These are phyloP conservation scores for Carex pumila DNA, from an alignment of 176 grass and related monocot genomes.

Conservation along the genomic window DNA sequence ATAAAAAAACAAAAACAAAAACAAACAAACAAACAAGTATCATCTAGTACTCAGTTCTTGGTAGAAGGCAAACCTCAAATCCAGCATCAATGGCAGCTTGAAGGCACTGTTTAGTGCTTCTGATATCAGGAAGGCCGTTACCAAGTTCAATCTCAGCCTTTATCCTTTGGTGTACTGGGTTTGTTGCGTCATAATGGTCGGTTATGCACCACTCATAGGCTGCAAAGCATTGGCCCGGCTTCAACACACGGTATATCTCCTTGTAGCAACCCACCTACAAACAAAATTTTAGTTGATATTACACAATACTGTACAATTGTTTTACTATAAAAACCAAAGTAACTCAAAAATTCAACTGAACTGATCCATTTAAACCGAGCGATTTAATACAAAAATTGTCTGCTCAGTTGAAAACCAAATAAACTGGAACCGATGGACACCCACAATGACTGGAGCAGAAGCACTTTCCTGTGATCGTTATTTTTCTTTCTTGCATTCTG, in stretches of 20 bases:
- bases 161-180: constrained; percentile 70
- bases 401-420: too few relatives aligned
- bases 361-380: too few relatives aligned
- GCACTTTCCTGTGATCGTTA: background rate
- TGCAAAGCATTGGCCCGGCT: constrained; percentile 91
- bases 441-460: background rate
- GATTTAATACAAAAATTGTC: too few relatives aligned
- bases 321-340: background rate
- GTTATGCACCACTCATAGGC: constrained; percentile 96
- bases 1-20: background rate
- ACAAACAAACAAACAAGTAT: background rate
- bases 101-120: constrained; percentile 76
- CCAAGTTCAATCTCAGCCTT: constrained; percentile 93
- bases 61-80: constrained; percentile 55
- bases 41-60: background rate
- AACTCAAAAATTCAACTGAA: too few relatives aligned
- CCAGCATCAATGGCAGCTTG: constrained; percentile 85
- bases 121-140: constrained; percentile 80
- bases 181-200: constrained; percentile 65
- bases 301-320: background rate
- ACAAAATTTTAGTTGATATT: constrained; percentile 20
- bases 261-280: constrained; percentile 87
- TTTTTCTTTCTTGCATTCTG: background rate
- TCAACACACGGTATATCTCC: constrained; percentile 86
- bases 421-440: too few relatives aligned